These are phyloP conservation scores for Ichthyophthirius multifiliis DNA, from an alignment of 169 alveolate species.

Conservation along the genomic window DNA sequence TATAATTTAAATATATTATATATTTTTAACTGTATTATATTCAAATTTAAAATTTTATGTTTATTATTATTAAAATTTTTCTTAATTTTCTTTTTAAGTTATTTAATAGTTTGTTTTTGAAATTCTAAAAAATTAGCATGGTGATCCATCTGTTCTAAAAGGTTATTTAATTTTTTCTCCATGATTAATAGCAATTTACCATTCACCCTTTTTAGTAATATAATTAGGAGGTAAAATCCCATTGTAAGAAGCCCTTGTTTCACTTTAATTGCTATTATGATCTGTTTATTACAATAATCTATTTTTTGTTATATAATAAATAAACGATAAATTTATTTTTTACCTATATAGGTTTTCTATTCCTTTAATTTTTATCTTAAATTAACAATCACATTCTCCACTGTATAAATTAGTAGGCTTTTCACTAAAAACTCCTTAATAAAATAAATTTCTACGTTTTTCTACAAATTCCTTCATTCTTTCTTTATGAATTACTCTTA, in stretches of 20 bases:
- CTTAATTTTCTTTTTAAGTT: not conserved
- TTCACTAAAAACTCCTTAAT: not conserved
- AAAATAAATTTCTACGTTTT: not conserved
- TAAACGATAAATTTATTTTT: no score
- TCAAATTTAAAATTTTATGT: not conserved
- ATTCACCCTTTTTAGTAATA: slow-evolving; percentile 19
- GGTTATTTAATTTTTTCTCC: not conserved
- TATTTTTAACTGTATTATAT: no score
- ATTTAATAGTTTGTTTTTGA: not conserved
- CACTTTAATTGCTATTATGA: not conserved
- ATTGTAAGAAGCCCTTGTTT: slow-evolving; percentile 39
- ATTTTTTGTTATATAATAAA: not conserved
- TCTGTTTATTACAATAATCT: not conserved
- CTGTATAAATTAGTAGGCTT: slow-evolving; percentile 12
- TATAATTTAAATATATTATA: no score
- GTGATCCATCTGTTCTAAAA: slow-evolving; percentile 3
- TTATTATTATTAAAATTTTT: not conserved
- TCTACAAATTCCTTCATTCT: slow-evolving; percentile 21
- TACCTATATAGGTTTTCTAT: slow-evolving; percentile 16
- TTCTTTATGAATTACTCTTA: slow-evolving; percentile 18
- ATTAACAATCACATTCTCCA: slow-evolving; percentile 37
- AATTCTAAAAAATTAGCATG: not conserved
- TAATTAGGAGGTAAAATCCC: slow-evolving; percentile 29
- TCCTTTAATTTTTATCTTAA: slow-evolving; percentile 3
- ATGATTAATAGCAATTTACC: not conserved